phyloP scores from a whole-genome alignment of 164 flowering plant species.

The Liriodendron chinense region DNA sequence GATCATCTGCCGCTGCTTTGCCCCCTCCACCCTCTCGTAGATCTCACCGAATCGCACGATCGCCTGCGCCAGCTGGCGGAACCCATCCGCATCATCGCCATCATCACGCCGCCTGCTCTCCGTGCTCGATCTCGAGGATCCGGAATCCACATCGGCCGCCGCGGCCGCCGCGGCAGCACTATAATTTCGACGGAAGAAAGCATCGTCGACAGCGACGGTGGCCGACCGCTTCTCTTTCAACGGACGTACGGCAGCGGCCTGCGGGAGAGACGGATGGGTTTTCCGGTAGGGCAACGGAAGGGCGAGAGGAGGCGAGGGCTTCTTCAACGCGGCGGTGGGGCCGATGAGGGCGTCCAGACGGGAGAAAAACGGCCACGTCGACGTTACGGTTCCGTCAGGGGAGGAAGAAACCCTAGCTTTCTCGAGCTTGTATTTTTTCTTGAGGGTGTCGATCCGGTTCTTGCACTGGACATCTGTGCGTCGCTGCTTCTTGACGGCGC shows the following conservation, averaged over 20 bases:
- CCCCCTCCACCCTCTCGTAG: slow-evolving; percentile 74
- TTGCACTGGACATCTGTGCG: slow-evolving; percentile 93
- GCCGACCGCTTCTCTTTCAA: slow-evolving; percentile 27
- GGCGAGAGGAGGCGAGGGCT: slow-evolving; percentile 38
- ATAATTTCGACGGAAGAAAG: slow-evolving; percentile 41
- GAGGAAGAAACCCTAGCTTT: slow-evolving; percentile 45
- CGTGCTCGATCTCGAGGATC: slow-evolving; percentile 21
- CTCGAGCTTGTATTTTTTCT: slow-evolving; percentile 92
- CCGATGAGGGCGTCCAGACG: slow-evolving; percentile 29
- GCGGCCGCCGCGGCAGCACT: slow-evolving; percentile 49
- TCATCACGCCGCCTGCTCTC: slow-evolving; percentile 31
- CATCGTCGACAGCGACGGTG: slow-evolving; percentile 24
- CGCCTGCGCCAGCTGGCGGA: slow-evolving; percentile 60
- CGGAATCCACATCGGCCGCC: slow-evolving; percentile 35
- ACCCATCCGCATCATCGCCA: slow-evolving; percentile 42
- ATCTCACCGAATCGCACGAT: slow-evolving; percentile 66
- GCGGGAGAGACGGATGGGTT: slow-evolving; percentile 11
- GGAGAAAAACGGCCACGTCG: slow-evolving; percentile 29
- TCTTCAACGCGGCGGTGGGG: slow-evolving; percentile 10
- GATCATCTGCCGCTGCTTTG: slow-evolving; percentile 68
- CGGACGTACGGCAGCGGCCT: slow-evolving; percentile 23
- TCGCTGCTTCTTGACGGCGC: slow-evolving; percentile 49
- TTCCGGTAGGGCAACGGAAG: slow-evolving; percentile 33
- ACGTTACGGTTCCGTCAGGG: slow-evolving; percentile 28
- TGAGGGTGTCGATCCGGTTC: slow-evolving; percentile 91